phyloP scores from a whole-genome alignment of 2,329 filamentous ascomycete species.

The Fusarium sp. region DNA sequence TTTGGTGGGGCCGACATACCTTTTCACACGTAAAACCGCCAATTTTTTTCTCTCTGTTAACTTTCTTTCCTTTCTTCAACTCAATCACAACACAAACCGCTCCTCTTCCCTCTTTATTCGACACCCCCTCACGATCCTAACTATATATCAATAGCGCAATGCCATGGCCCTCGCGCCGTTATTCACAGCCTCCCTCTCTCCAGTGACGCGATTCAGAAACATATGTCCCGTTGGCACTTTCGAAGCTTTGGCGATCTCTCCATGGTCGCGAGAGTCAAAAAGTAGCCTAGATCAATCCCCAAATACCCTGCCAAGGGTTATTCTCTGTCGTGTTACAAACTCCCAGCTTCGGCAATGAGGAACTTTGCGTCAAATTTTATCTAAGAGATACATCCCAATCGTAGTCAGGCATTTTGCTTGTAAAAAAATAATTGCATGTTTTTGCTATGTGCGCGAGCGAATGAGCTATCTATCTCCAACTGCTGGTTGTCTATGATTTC shows the following conservation, averaged over 20 bases:
- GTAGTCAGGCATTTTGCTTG: slow-evolving; percentile 27
- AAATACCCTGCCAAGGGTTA: slow-evolving; percentile 88
- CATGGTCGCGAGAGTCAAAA: slow-evolving; percentile 89
- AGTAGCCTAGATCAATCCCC: slow-evolving; percentile 82
- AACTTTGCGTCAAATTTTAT: slow-evolving; percentile 85
- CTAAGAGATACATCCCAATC: slow-evolving; percentile 76
- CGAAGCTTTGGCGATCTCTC: slow-evolving; percentile 85
- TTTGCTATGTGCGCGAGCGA: slow-evolving; percentile 16
- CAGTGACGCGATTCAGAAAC: slow-evolving; percentile 31
- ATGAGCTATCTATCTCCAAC: slow-evolving; percentile 20
- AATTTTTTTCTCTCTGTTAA: slow-evolving; percentile 23
- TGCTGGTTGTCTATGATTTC: slow-evolving; percentile 59
- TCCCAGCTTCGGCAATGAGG: slow-evolving; percentile 80
- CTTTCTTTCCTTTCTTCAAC: slow-evolving; percentile 30
- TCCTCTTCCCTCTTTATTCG: neutral
- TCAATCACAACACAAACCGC: slow-evolving; percentile 11
- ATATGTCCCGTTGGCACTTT: slow-evolving; percentile 74
- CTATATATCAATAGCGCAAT: slow-evolving; percentile 38
- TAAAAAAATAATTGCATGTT: slow-evolving; percentile 13
- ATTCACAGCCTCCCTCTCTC: slow-evolving; percentile 6
- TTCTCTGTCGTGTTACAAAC: slow-evolving; percentile 95
- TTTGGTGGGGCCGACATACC: slow-evolving; percentile 36
- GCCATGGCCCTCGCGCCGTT: slow-evolving; percentile 7
- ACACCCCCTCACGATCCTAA: neutral
- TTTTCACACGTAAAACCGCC: slow-evolving; percentile 31